A percentile compares a stretch with the other conserved stretches of the same genome.
Conservation (phyloP, 2,329 filamentous ascomycete genomes). For the Pyricularia grisea region DNA sequence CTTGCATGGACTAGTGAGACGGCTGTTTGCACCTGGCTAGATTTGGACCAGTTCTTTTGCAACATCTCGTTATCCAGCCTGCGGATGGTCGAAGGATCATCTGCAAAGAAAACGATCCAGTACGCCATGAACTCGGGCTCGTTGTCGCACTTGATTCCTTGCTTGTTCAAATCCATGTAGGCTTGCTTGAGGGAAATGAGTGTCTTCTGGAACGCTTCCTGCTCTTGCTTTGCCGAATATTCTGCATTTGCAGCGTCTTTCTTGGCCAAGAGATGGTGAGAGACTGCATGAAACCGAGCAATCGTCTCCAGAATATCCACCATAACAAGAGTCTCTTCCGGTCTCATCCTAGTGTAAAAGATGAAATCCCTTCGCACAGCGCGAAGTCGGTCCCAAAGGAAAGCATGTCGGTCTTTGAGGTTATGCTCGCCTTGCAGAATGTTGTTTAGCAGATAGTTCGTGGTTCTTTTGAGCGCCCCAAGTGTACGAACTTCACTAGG, state of each 20-base stretch:
- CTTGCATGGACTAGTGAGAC: slow-evolving; percentile 50
- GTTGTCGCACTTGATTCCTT: slow-evolving; percentile 47
- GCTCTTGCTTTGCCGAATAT: slow-evolving; percentile 58
- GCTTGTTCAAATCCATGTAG: slow-evolving; percentile 56
- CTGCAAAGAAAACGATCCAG: slow-evolving; percentile 52
- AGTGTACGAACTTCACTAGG: slow-evolving; percentile 60
- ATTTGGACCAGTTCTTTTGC: slow-evolving; percentile 32
- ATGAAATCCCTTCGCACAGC: slow-evolving; percentile 61
- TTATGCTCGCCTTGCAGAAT: slow-evolving; percentile 39
- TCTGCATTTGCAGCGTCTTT: slow-evolving; percentile 46
- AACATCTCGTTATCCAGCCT: slow-evolving; percentile 5
- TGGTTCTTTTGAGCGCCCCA: slow-evolving; percentile 44
- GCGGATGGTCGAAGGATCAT: slow-evolving; percentile 29
- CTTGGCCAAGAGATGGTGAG: slow-evolving; percentile 53
- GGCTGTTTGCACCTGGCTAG: slow-evolving; percentile 51
- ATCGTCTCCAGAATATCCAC: slow-evolving; percentile 59
- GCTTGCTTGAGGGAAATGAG: slow-evolving; percentile 55
- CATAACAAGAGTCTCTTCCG: slow-evolving; percentile 46
- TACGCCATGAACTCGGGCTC: slow-evolving; percentile 59
- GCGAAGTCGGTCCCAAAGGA: slow-evolving; percentile 59
- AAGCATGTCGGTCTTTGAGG: slow-evolving; percentile 41
- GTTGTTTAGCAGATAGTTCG: slow-evolving; percentile 54
- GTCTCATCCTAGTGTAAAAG: slow-evolving; percentile 52
- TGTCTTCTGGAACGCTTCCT: slow-evolving; percentile 57
- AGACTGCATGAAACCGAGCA: slow-evolving; percentile 55